Percentiles rank a stretch among this genome's conserved stretches.
Evolutionary conservation across 1,284 basidiomycete species (phyloP).

Genomic region (Albatrellus sp.): DNA sequence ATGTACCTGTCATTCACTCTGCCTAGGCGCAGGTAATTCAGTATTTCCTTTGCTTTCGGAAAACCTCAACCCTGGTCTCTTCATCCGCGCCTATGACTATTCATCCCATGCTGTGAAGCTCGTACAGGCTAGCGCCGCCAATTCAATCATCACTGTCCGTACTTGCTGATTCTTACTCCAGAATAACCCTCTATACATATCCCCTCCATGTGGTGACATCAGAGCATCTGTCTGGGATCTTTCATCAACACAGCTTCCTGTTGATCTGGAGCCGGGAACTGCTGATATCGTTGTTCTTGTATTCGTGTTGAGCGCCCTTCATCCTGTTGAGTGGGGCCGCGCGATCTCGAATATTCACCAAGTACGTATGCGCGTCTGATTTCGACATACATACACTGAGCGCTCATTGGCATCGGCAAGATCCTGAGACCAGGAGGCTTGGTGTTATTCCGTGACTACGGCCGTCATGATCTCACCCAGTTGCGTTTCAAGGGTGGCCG

Average conservation of each 20-base stretch:
- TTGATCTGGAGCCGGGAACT: conserved; percentile 46
- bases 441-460: conserved; percentile 88
- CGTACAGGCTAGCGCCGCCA: conserved; percentile 50
- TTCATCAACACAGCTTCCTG: conserved; percentile 55
- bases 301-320: conserved; percentile 90
- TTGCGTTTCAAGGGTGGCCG: conserved; percentile 84
- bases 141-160: background rate
- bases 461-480: conserved; percentile 88
- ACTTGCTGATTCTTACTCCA: conserved; percentile 14
- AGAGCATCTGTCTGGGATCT: conserved; percentile 88
- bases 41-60: conserved; percentile 79
- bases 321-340: conserved; percentile 84
- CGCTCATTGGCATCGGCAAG: conserved; percentile 22
- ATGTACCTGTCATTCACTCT: background rate
- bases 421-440: conserved; percentile 85
- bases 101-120: conserved; percentile 81
- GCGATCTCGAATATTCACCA: conserved; percentile 79
- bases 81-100: conserved; percentile 82
- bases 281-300: conserved; percentile 90
- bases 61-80: conserved; percentile 75
- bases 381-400: background rate
- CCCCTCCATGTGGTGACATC: conserved; percentile 61
- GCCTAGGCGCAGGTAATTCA: conserved; percentile 81
- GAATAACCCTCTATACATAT: conserved; percentile 61
- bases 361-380: conserved; percentile 27